A percentile compares a stretch with the other conserved stretches of the same genome.
Evolutionary conservation across 2,329 filamentous ascomycete species (phyloP).

Genomic region (Cercospora zeae-maydis): DNA sequence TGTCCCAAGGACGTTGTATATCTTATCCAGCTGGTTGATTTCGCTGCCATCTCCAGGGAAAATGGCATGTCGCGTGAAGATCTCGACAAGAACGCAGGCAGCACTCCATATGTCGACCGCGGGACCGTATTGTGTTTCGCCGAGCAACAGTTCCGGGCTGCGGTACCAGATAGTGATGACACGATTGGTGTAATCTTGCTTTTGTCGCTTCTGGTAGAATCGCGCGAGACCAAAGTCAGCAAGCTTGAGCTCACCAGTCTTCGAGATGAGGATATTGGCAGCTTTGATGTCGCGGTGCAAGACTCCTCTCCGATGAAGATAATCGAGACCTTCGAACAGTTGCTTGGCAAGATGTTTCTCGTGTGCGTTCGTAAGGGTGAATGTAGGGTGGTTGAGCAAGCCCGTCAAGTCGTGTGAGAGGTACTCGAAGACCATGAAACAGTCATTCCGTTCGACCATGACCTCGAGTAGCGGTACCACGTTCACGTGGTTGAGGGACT

Average conservation of each 20-base stretch:
- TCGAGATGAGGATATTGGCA: conserved; percentile 93
- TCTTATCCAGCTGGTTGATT: conserved; percentile 91
- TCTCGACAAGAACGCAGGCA: conserved; percentile 92
- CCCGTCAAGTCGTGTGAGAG: conserved; percentile 94
- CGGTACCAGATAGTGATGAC: conserved; percentile 99
- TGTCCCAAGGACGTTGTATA: conserved; percentile 89
- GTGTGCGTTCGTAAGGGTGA: conserved; percentile 76
- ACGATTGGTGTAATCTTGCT: conserved; percentile 94
- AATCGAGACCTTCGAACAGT: conserved; percentile 89
- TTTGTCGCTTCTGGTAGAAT: conserved; percentile 89
- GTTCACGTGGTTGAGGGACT: conserved; percentile 76
- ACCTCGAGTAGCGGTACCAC: conserved; percentile 82
- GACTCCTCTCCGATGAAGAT: conserved; percentile 88
- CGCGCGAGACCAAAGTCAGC: conserved; percentile 95
- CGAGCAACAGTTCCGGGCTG: conserved; percentile 82
- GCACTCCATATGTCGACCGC: conserved; percentile 96
- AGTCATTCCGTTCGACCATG: conserved; percentile 98
- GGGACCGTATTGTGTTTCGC: conserved; percentile 84
- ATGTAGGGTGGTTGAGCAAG: conserved; percentile 88
- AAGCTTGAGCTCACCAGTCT: conserved; percentile 80
- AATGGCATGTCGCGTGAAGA: conserved; percentile 88
- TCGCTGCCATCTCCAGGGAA: conserved; percentile 96
- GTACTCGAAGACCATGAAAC: conserved; percentile 99
- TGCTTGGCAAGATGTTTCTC: conserved; percentile 92
- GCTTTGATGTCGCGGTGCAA: conserved; percentile 97